Conservation (phyloP, 192 early-diverging fungal species). For the Mortierella antarctica region DNA sequence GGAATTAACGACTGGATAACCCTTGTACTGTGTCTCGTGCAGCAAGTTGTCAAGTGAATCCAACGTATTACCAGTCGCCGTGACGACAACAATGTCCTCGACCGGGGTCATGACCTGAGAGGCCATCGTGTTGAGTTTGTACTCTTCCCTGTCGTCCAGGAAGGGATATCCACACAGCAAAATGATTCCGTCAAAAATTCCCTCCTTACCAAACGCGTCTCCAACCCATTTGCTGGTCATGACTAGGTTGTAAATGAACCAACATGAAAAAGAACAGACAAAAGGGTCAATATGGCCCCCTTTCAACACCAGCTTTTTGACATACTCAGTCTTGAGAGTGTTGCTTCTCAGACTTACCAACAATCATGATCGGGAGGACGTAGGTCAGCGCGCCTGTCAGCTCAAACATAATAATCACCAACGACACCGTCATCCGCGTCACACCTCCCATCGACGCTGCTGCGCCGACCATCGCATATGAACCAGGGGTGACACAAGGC, state of each 20-base stretch:
- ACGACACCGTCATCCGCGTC: constrained; percentile 91
- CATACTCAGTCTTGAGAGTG: constrained; percentile 27
- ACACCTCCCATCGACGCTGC: constrained; percentile 84
- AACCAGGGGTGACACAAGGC: constrained; percentile 87
- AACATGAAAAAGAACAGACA: constrained; percentile 12
- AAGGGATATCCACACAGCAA: constrained; percentile 75
- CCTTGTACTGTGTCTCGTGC: constrained; percentile 70
- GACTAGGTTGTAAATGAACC: constrained; percentile 53
- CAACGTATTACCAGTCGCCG: constrained; percentile 56
- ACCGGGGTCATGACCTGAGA: constrained; percentile 72
- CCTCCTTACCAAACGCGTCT: constrained; percentile 78
- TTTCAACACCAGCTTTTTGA: background rate
- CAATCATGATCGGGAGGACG: constrained; percentile 90
- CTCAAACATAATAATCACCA: constrained; percentile 99
- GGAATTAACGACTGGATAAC: constrained; percentile 78
- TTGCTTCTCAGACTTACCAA: constrained; percentile 58
- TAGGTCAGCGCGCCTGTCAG: constrained; percentile 96
- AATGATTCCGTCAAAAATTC: constrained; percentile 68
- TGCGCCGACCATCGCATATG: constrained; percentile 87
- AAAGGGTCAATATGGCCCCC: background rate
- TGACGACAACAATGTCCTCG: constrained; percentile 69
- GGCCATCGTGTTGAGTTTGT: constrained; percentile 59
- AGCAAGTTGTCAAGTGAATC: constrained; percentile 57
- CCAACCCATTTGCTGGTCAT: constrained; percentile 84
- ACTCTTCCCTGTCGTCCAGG: constrained; percentile 70